A percentile compares a stretch with the other conserved stretches of the same genome.
Evolutionary conservation across 352 stramenopile species (phyloP).

Genomic region (Blastocystis sp.): DNA sequence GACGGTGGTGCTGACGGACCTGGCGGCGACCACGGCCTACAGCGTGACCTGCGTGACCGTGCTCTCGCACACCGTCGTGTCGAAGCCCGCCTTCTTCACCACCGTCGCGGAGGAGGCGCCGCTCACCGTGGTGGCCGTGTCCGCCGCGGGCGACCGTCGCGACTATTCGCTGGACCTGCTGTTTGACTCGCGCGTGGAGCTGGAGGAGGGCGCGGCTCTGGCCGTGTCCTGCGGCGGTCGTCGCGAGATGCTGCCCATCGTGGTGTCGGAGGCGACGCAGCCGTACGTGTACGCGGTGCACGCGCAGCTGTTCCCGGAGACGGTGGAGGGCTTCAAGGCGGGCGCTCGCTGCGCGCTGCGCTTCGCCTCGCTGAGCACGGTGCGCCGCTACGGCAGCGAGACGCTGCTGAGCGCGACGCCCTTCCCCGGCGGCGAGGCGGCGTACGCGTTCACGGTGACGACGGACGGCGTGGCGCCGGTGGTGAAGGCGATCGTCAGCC

Average conservation of each 20-base stretch:
- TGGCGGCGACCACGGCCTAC: conserved; percentile 13
- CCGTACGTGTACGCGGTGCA: background rate
- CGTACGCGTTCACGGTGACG: background rate
- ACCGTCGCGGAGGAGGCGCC: background rate
- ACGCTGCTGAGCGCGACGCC: conserved; percentile 20
- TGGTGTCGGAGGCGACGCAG: background rate
- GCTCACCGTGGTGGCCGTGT: background rate
- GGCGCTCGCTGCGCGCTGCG: background rate
- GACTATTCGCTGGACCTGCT: background rate
- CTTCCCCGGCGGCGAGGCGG: background rate
- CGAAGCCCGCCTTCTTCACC: conserved; percentile 10
- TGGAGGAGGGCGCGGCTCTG: background rate
- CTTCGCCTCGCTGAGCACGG: conserved; percentile 26
- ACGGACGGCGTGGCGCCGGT: conserved; percentile 4
- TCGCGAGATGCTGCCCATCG: too few species aligned
- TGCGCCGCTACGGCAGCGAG: background rate
- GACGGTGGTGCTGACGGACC: background rate
- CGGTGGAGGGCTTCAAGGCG: background rate
- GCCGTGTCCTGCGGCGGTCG: conserved; percentile 10
- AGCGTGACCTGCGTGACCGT: conserved; percentile 9
- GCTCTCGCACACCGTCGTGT: background rate
- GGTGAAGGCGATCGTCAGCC: background rate
- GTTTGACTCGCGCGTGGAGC: background rate
- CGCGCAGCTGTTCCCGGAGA: background rate
- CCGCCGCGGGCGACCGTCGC: background rate